Conservation (phyloP, 1,284 basidiomycete species). For the Fomes fomentarius region DNA sequence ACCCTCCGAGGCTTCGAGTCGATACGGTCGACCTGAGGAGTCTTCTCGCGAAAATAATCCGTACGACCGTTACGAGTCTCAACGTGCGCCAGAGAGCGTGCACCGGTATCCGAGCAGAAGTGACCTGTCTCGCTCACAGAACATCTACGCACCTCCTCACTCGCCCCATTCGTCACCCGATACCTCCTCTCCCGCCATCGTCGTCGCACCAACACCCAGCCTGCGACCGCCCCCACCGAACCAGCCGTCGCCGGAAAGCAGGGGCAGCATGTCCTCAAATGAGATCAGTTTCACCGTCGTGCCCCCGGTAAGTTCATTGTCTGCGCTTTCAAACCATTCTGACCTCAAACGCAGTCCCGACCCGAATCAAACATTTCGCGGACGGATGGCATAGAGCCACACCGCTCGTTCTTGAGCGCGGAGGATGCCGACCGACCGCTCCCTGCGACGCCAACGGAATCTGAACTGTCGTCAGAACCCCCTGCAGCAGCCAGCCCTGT, state of each 20-base stretch:
- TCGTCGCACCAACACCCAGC: constrained; percentile 17
- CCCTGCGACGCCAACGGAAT: constrained; percentile 11
- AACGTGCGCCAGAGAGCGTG: background rate
- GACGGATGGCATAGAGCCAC: constrained; percentile 6
- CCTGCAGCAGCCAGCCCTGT: constrained; percentile 13
- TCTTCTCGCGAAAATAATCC: background rate
- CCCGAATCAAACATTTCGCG: constrained; percentile 24
- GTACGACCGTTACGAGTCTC: background rate
- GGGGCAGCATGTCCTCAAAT: constrained; percentile 28
- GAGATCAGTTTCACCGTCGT: constrained; percentile 19
- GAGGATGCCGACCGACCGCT: constrained; percentile 20
- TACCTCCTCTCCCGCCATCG: constrained; percentile 7
- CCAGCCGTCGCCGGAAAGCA: constrained; percentile 9
- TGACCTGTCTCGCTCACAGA: constrained; percentile 11
- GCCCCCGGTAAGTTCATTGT: constrained; percentile 14
- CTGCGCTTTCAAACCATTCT: background rate
- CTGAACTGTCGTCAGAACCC: constrained; percentile 7
- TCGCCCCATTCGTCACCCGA: constrained; percentile 26
- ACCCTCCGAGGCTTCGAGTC: background rate
- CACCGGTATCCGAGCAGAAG: constrained; percentile 7
- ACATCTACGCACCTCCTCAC: constrained; percentile 25
- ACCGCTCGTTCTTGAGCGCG: constrained; percentile 20
- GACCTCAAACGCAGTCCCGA: too few relatives aligned
- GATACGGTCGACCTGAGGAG: background rate
- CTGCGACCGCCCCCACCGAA: constrained; percentile 10